Evolutionary conservation across 2,329 filamentous ascomycete genomes (phyloP).

Genomic region (Colletotrichum kahawae): DNA sequence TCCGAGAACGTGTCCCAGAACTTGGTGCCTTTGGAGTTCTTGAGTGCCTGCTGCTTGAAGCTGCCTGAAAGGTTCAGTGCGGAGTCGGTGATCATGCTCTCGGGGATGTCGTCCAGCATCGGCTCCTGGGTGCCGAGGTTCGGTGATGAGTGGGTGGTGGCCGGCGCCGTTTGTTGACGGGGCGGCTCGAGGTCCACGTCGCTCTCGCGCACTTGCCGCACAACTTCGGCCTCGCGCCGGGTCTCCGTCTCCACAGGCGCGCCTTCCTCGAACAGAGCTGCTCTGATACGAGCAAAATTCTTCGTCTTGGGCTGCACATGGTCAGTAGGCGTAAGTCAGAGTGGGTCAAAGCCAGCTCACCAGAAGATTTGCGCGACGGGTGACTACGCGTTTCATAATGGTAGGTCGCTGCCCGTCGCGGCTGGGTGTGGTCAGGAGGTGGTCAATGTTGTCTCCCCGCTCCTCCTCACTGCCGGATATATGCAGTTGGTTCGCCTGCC

Average conservation of each 20-base stretch:
- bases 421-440: constrained; percentile 44
- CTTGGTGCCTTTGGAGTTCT: constrained; percentile 71
- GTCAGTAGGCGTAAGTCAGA: constrained; percentile 30
- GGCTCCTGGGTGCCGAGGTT: constrained; percentile 65
- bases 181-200: constrained; percentile 68
- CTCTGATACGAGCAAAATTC: constrained; percentile 90
- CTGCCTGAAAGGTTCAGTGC: constrained; percentile 59
- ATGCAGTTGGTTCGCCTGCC: constrained; percentile 87
- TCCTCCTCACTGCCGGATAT: constrained; percentile 75
- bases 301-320: constrained; percentile 84
- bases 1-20: constrained; percentile 86
- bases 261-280: constrained; percentile 85
- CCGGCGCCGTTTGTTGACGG: constrained; percentile 49
- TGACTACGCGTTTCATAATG: constrained; percentile 83
- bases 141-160: constrained; percentile 72
- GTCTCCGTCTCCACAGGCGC: constrained; percentile 89
- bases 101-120: constrained; percentile 70
- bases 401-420: constrained; percentile 66
- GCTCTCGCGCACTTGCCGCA: constrained; percentile 91
- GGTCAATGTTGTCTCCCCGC: constrained; percentile 70
- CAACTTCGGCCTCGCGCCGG: constrained; percentile 90
- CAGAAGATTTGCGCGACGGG: constrained; percentile 85
- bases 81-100: constrained; percentile 70
- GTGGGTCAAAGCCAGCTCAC: constrained; percentile 53
- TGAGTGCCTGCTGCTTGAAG: constrained; percentile 77